Evolutionary conservation across 169 alveolate species (phyloP), one percentile per base, ranked within the genome.

Genomic region (Cryptosporidium andersoni): DNA sequence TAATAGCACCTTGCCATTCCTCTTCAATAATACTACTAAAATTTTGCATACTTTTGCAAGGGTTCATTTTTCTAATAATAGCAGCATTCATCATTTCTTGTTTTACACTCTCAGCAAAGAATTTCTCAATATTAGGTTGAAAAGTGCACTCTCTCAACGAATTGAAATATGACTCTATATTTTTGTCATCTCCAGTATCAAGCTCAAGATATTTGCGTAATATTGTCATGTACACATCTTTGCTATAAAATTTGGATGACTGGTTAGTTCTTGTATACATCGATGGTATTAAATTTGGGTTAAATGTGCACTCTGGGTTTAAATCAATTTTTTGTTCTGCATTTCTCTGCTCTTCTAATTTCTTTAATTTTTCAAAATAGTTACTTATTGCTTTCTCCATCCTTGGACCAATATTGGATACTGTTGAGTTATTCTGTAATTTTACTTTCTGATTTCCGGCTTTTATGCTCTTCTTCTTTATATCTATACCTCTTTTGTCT

Each of bases 101-200:
- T n/a, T 16, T 16, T 34, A 34, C 65, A 60, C 25, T 60, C 4
- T 60, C 65, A 9, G 25, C 11, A 4, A 74, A 48, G 40, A 56
- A 74, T 58, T 74, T 74, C 16, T 74, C 85, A 42, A 74, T 47
- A 60, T 74, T 74, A 58, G 85, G 85, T 34, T 74, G 85, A 48
- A 74, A 74, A 34, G 85, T 74, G 34, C 85, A 74, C 48, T 74
- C 85, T n/a, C 55, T 66, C 16, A 74, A 49, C 11, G 85, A 74
- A 58, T 74, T 74, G 60, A 74, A 74, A 16, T 74, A 74, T 7
- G 85, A 74, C 34, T 74, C 85, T 34, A 74, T 63, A 48, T 58
- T 58, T 36, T 74, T 52, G 37, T 74, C 85, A 4, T 74, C 85
- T 58, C 60, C 60, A 25, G 55, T 74, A n/a, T 74, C 85, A 4